phyloP scores from a whole-genome alignment of 129 eudicot species.

The Glebionis coronaria region DNA sequence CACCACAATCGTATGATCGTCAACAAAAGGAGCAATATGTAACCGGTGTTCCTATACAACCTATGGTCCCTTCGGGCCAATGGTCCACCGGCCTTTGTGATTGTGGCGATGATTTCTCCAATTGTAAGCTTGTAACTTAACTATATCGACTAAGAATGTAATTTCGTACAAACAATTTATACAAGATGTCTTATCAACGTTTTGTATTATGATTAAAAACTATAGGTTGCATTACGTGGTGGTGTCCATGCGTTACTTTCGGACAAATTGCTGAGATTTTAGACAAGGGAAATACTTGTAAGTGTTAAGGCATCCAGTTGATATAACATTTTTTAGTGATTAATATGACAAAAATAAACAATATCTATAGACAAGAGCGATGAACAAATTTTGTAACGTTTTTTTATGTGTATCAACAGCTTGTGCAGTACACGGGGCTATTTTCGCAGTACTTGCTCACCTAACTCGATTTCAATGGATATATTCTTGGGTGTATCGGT shows the following conservation, averaged over 20 bases:
- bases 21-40: background rate
- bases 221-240: constrained; percentile 57
- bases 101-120: constrained; percentile 44
- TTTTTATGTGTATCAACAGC: background rate
- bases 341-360: too few species aligned
- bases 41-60: constrained; percentile 13
- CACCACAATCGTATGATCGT: background rate
- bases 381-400: background rate
- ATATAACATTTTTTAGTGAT: too few species aligned
- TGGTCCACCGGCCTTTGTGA: constrained; percentile 64
- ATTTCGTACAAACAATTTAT: background rate
- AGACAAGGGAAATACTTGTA: constrained; percentile 64
- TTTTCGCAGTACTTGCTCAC: background rate
- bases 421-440: background rate
- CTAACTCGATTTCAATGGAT: constrained; percentile 6
- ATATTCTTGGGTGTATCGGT: constrained; percentile 34
- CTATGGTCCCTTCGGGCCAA: constrained; percentile 12
- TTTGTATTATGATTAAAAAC: background rate
- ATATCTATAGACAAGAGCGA: background rate
- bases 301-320: constrained; percentile 8
- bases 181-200: background rate
- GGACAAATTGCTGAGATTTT: constrained; percentile 62
- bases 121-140: constrained; percentile 40
- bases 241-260: constrained; percentile 73
- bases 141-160: background rate